A percentile compares a stretch with the other conserved stretches of the same genome.
phyloP scores from a whole-genome alignment of 768 basidiomycete genomes.

The Gloeopeniophorella convolvens region DNA sequence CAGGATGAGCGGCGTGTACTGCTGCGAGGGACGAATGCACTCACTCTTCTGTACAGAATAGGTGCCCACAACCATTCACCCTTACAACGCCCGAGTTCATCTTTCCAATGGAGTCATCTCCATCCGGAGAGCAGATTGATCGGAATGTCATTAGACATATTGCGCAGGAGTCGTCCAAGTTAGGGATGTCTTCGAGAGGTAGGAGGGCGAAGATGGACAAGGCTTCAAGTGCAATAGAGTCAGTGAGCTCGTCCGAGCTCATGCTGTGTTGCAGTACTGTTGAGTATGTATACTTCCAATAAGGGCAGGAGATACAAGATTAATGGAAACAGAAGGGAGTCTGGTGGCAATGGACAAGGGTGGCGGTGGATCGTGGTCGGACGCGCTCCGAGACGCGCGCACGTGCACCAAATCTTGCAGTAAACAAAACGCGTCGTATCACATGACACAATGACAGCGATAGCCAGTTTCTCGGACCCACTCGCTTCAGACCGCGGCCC shows the following conservation, averaged over 20 bases:
- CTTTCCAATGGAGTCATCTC: conserved; percentile 19
- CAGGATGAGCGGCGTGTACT: background rate
- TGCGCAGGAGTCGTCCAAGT: conserved; percentile 50
- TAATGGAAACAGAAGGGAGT: too few relatives aligned
- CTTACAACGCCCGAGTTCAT: conserved; percentile 44
- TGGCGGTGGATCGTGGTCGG: too few relatives aligned
- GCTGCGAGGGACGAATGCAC: conserved; percentile 20
- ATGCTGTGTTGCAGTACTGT: background rate
- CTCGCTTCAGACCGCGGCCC: too few relatives aligned
- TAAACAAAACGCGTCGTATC: conserved; percentile 22
- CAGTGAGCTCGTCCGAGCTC: background rate
- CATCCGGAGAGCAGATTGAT: conserved; percentile 31
- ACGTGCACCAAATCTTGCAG: background rate
- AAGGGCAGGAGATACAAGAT: too few relatives aligned
- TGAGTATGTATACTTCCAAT: too few relatives aligned
- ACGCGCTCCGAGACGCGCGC: background rate
- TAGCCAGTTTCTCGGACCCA: background rate
- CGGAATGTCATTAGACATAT: conserved; percentile 57
- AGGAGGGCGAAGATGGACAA: conserved; percentile 9
- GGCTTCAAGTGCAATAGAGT: conserved; percentile 6
- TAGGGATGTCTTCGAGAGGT: conserved; percentile 10
- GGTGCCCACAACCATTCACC: conserved; percentile 52
- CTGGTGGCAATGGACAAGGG: background rate
- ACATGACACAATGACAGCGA: conserved; percentile 11
- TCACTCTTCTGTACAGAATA: conserved; percentile 64